Percentiles rank a stretch among this genome's conserved stretches.
These are phyloP conservation scores for Hemileccinum rubropunctum DNA, from an alignment of 768 basidiomycete genomes.

Conservation along the genomic window DNA sequence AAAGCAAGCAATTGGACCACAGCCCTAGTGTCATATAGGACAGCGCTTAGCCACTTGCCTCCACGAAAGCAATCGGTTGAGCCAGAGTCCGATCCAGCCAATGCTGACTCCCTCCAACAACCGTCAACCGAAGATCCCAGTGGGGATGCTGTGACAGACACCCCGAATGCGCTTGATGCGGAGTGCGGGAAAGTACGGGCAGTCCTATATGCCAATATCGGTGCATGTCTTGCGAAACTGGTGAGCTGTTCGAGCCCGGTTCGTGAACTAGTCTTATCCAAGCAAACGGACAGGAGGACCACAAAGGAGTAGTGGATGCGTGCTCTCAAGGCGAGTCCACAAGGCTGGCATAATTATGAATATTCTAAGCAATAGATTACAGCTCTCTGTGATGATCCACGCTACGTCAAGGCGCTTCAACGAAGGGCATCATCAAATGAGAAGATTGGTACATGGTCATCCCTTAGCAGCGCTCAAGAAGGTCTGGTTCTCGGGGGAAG, in stretches of 20 bases:
- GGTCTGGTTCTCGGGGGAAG: slow-evolving; percentile 43
- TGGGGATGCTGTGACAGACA: slow-evolving; percentile 5
- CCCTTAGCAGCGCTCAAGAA: slow-evolving; percentile 78
- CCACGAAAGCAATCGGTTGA: slow-evolving; percentile 32
- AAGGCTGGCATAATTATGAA: not conserved
- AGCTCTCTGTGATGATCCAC: slow-evolving; percentile 87
- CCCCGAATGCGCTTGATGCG: slow-evolving; percentile 36
- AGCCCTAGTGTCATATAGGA: slow-evolving; percentile 67
- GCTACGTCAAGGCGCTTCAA: slow-evolving; percentile 84
- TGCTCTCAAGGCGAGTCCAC: slow-evolving; percentile 65
- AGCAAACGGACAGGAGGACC: slow-evolving; percentile 52
- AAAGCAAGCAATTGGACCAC: slow-evolving; percentile 62
- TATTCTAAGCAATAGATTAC: slow-evolving; percentile 6
- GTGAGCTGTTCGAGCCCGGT: slow-evolving; percentile 40
- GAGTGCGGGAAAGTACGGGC: slow-evolving; percentile 62
- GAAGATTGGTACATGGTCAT: slow-evolving; percentile 75
- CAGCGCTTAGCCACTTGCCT: slow-evolving; percentile 68
- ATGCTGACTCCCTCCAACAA: slow-evolving; percentile 19
- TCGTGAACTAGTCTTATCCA: not conserved
- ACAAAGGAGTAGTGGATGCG: slow-evolving; percentile 75
- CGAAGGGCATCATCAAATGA: slow-evolving; percentile 88
- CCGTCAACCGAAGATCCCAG: slow-evolving; percentile 9
- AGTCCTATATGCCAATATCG: slow-evolving; percentile 83
- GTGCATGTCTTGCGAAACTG: slow-evolving; percentile 77
- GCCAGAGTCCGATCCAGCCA: slow-evolving; percentile 14